Base-by-base conservation (phyloP, 768 basidiomycete genomes). In the Tubosaeta sp. region DNA sequence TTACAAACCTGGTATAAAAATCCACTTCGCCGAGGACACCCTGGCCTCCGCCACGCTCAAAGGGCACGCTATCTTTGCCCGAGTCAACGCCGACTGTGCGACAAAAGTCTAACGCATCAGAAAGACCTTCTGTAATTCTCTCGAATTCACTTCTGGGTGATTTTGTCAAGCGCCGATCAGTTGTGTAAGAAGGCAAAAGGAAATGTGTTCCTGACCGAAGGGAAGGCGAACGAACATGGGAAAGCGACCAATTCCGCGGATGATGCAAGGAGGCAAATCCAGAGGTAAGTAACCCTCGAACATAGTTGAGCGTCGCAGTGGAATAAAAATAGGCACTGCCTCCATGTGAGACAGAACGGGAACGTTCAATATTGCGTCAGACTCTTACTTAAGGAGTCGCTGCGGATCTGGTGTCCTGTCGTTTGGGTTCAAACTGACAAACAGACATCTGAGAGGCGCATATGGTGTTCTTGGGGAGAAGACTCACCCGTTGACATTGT, bases 261-360 rank as follows among this genome's bases (percentile, higher is more conserved):
- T 94, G 86, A 66, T 93, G 83, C 47, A 92, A 69, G n/a, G 90
- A 92, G 0, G 93, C 95, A 64, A 97, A 98, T 21, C 94, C 93
- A 13, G 93, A 95, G 1, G 86, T 83, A 6, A 99, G 80, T 32
- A 98, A 79, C 3, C 84, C 81, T 16, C 96, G 87, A 51, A 97
- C 78, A 69, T 94, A 85, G 72, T 99, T 99, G 36, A 97, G 76
- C 0, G 96, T 98, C 8, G 94, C 80, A 0, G 92, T 80, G 0
- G 95, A 97, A 71, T 98, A 87, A 73, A 97, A 97, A 77, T 98
- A 98, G 2, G 95, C 94, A 55, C 90, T 94, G 57, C 21, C 19
- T 21, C 24, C 13, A 6, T 27, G 50, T 63, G 48, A 59, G 60
- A 52, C 13, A 43, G 40, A 18, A 0, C 35, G 18, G 1, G 31